Base-by-base conservation (phyloP, 352 stramenopile genomes). In the Phytophthora sp. region DNA sequence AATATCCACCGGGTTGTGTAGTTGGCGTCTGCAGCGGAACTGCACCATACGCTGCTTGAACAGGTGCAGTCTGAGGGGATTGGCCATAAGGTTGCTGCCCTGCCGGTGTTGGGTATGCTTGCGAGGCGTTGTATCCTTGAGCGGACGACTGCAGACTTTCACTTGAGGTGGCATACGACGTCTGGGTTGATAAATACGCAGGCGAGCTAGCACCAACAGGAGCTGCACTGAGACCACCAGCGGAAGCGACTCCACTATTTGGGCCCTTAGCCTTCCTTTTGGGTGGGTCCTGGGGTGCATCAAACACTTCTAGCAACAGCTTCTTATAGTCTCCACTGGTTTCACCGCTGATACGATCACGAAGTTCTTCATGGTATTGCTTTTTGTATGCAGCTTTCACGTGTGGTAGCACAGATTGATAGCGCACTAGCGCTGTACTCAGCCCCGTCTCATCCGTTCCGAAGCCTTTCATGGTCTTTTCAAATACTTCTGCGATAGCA, bases 401-500 rank as follows among this genome's bases (percentile, higher is more conserved):
- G 15, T 89, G 49, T 7, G 78, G 80, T 7, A 89, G 49, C 23
- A 88, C 36, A 9, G 68, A 76, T 38, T 89, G 77, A 58, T 88
- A 91, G 30, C 82, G 80, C 56, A 91, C 78, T 16, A 91, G 44
- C 13, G 77, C 66, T 15, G 79, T 85, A 55, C 78, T 89, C 2
- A 91, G 55, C 8, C 64, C 69, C 3, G 74, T 83, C 39, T 89
- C 80, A 60, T 91, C 81, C 31, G 79, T 90, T 12, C 79, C 82
- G 51, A 90, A 85, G 18, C 79, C 82, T 59, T 88, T 89, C 80
- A 91, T 86, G 6, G 80, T 90, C 52, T 80, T 82, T 50, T 91
- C 82, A 65, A 91, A 89, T 23, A 86, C 66, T 49, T 91, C 79
- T 0, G 80, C 80, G n/a, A 91, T 88, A 12, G 80, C 79, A 57